These are phyloP conservation scores for Rhododendron henanense DNA, from an alignment of 148 eudicot species.

Conservation along the genomic window DNA sequence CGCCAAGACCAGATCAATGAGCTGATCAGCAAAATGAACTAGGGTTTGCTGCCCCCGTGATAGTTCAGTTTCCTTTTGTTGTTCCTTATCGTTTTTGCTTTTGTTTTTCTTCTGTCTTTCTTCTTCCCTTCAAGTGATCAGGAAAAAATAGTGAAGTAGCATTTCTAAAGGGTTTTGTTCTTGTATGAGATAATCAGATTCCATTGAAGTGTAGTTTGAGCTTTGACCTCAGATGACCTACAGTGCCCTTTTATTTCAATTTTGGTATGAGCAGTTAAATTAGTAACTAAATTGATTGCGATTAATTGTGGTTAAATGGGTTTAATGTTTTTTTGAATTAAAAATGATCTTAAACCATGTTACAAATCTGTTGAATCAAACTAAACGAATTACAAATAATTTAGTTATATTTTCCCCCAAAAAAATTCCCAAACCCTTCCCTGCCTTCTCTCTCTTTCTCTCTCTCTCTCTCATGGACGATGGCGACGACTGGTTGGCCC, in stretches of 20 bases:
- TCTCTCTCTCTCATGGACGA: slow-evolving; percentile 19
- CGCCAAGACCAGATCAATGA: slow-evolving; percentile 70
- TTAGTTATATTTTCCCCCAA: too few relatives aligned
- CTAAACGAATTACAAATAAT: too few relatives aligned
- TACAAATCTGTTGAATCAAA: too few relatives aligned
- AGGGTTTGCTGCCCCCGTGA: slow-evolving; percentile 15
- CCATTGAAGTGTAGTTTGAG: not conserved
- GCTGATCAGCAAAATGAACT: slow-evolving; percentile 74
- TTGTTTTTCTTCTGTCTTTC: not conserved
- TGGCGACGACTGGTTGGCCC: slow-evolving; percentile 57
- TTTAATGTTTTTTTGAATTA: too few relatives aligned
- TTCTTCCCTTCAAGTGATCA: slow-evolving; percentile 31
- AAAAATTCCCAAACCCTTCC: not conserved
- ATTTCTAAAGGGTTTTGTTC: not conserved
- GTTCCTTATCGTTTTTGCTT: not conserved
- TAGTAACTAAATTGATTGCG: not conserved
- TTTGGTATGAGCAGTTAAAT: not conserved
- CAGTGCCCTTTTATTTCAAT: not conserved
- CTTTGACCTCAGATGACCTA: too few relatives aligned
- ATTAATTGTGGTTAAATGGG: not conserved
- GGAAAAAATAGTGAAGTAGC: slow-evolving; percentile 36
- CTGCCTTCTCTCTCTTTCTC: too few relatives aligned
- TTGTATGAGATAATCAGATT: not conserved
- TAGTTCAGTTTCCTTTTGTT: not conserved
- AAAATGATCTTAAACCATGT: not conserved